These are phyloP conservation scores for Castanea mollissima DNA, from an alignment of 306 rosid species.

Conservation along the genomic window DNA sequence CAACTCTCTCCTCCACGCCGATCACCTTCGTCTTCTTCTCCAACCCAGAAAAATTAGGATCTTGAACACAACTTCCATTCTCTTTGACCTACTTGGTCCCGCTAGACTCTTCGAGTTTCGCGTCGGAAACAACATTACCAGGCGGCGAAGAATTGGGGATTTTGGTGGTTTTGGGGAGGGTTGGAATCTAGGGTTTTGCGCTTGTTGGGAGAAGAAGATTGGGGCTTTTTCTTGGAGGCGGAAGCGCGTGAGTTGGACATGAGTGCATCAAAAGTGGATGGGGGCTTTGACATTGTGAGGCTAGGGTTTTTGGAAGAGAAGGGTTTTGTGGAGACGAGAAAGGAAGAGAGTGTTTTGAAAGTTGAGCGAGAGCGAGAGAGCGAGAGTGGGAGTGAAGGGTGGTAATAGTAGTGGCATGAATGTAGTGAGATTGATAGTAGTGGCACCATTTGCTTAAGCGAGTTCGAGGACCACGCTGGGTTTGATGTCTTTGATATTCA, in stretches of 20 bases:
- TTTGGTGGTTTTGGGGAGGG: too few species aligned
- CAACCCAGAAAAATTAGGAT: too few species aligned
- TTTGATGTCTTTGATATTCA: too few species aligned
- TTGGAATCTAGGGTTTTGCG: slow-evolving; percentile 40
- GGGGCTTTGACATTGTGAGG: slow-evolving; percentile 50
- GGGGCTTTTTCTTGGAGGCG: slow-evolving; percentile 54
- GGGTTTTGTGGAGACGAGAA: slow-evolving; percentile 15
- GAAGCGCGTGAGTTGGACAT: slow-evolving; percentile 81
- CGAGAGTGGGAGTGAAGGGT: neutral
- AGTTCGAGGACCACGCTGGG: too few species aligned
- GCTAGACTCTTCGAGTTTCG: too few species aligned
- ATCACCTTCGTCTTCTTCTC: too few species aligned
- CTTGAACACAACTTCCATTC: too few species aligned
- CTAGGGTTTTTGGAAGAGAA: slow-evolving; percentile 9
- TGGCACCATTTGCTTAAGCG: too few species aligned
- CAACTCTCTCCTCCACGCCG: too few species aligned
- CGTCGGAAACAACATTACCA: too few species aligned
- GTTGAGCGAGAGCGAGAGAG: slow-evolving; percentile 4
- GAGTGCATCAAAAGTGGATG: slow-evolving; percentile 73
- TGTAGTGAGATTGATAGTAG: slow-evolving; percentile 19
- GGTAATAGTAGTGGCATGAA: slow-evolving; percentile 17
- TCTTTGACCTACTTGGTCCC: too few species aligned
- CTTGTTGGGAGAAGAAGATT: slow-evolving; percentile 49
- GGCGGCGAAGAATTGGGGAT: too few species aligned
- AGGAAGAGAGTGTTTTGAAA: slow-evolving; percentile 16